phyloP scores from a whole-genome alignment of 2,329 filamentous ascomycete species.

The Botrytis tulipae region DNA sequence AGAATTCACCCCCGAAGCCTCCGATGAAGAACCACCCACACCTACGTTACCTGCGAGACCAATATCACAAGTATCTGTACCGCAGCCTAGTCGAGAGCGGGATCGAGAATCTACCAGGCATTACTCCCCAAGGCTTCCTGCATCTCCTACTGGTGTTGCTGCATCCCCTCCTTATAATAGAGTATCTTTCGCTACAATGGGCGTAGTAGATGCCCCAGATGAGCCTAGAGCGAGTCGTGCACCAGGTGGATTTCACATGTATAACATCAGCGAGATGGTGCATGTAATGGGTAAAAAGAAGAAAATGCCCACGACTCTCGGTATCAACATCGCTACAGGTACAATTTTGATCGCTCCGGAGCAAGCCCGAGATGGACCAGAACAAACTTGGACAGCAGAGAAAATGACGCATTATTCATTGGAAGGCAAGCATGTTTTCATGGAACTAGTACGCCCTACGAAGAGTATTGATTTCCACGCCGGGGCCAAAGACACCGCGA shows the following conservation, averaged over 20 bases:
- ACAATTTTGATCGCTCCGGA: slow-evolving; percentile 89
- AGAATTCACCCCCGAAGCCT: slow-evolving; percentile 65
- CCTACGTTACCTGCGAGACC: slow-evolving; percentile 64
- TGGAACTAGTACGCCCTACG: slow-evolving; percentile 87
- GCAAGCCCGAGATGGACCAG: slow-evolving; percentile 75
- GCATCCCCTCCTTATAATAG: slow-evolving; percentile 57
- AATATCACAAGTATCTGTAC: slow-evolving; percentile 51
- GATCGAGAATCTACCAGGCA: slow-evolving; percentile 30
- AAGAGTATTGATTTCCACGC: slow-evolving; percentile 97
- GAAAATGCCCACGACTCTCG: slow-evolving; percentile 96
- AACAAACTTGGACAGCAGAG: slow-evolving; percentile 91
- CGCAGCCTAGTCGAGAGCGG: slow-evolving; percentile 37
- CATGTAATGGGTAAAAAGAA: slow-evolving; percentile 96
- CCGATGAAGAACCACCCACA: slow-evolving; percentile 60
- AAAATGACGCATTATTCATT: slow-evolving; percentile 97
- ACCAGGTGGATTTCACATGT: slow-evolving; percentile 85
- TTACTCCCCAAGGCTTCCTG: slow-evolving; percentile 41
- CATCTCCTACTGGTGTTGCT: slow-evolving; percentile 39
- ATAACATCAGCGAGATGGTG: slow-evolving; percentile 93
- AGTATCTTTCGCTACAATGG: slow-evolving; percentile 38
- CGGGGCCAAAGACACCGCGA: slow-evolving; percentile 92
- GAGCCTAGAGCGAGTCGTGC: slow-evolving; percentile 47
- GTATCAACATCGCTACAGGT: slow-evolving; percentile 87
- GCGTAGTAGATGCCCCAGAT: slow-evolving; percentile 47
- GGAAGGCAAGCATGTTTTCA: slow-evolving; percentile 95